Base-by-base conservation (phyloP, 164 flowering plant species). In the Pachysandra terminalis region DNA sequence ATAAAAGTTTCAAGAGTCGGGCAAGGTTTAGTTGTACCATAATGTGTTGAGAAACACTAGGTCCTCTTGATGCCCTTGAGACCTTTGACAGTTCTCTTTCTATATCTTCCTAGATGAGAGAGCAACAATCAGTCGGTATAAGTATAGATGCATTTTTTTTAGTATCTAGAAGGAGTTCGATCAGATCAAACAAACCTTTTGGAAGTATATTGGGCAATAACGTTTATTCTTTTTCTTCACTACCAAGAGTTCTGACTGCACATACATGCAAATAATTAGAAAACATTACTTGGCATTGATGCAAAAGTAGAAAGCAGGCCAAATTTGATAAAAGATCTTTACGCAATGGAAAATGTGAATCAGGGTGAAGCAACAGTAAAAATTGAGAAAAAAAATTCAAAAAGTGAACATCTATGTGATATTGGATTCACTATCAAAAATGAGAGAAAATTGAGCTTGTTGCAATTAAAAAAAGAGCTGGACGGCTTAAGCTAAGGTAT, bases 161-260 rank as follows among this genome's bases (percentile, higher is more conserved):
- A 53, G 37, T 16, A 12, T 27, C 22, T 68, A 60, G 19, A 65
- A 53, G 35, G 48, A 67, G 37, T 32, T 25, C 32, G 27, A 69
- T 14, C 25, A 35, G 32, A 13, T 64, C 51, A 72, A 66, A 74
- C 82, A 71, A 63, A 94, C 98, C 98, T 91, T 95, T 73, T 79
- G 85, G 73, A 92, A 92, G 74, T 86, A 95, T 70, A 95, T 78
- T 25, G 97, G 99, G 73, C 86, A 87, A 70, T 83, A 95, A 7
- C 96, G 87, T 71, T 75, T 90, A 75, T 86, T 86, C 74, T 81
- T 91, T 84, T 83, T 92, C 84, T 84, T 92, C 65, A 92, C 89
- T 41, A 87, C 90, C 65, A 92, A 80, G 69, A 89, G 94, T 19
- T 92, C 97, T 8, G 99, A 95, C 99, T 95, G 90, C 63, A 74